Base-by-base conservation (phyloP, 106 monocot species). In the Narthecium ossifragum region DNA sequence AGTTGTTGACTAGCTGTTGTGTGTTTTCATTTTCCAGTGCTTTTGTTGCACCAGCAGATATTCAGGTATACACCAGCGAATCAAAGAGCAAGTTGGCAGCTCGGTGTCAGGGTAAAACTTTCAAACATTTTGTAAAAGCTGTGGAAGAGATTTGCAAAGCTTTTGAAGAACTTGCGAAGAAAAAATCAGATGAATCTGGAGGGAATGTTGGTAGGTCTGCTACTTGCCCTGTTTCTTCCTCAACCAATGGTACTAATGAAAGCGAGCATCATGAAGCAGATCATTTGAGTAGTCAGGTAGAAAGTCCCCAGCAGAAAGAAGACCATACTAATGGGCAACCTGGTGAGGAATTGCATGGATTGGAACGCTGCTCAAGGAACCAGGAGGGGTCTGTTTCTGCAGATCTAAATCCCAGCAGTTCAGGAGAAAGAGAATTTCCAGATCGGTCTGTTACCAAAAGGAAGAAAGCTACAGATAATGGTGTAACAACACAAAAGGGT, bases 91-190 rank as follows among this genome's bases (percentile, higher is more conserved):
- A 94, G 68, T 29, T 94, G 60, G 46, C n/a, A 70, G 74, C 68
- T 45, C 85, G 85, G 30, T 77, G 79, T 50, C 70, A 78, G 51
- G 78, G 85, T 57, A 94, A 89, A 65, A 80, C 71, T 24, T 64
- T 77, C 6, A 80, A 80, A 54, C 38, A 62, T 68, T 94, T 94
- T 73, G 57, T 71, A 37, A 57, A 60, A 26, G 93, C 93, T 72
- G 89, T 94, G 38, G 78, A 80, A 39, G 70, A 94, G 79, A 94
- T 94, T 24, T 85, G 82, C 66, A 65, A 76, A 59, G 88, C 82
- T 51, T 94, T 85, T 77, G 83, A 85, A 51, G 68, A 67, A 67
- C 51, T 72, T 43, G 69, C 73, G 14, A 51, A 74, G 14, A 83
- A 78, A 36, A 43, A 46, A 39, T 62, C 64, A 18, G 67, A 12